A percentile compares a stretch with the other conserved stretches of the same genome.
phyloP scores from a whole-genome alignment of 805 yeast species.

The Candida xiaguanensis region DNA sequence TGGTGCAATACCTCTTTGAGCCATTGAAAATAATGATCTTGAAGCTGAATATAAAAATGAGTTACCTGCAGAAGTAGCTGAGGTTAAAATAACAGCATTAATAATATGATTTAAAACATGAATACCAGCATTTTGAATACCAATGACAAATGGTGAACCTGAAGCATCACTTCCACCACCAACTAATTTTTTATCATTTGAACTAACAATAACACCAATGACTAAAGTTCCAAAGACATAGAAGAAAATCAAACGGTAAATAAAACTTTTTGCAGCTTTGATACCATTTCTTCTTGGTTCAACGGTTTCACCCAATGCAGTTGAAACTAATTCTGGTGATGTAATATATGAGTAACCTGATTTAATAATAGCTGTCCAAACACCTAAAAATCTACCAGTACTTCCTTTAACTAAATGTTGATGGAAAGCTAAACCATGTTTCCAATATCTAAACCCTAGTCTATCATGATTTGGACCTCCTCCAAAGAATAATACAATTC shows the following conservation, averaged over 20 bases:
- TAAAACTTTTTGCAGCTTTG: conserved; percentile 57
- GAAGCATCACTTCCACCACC: conserved; percentile 42
- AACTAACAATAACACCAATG: conserved; percentile 36
- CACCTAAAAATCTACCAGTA: conserved; percentile 61
- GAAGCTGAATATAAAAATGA: conserved; percentile 41
- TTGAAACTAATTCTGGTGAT: conserved; percentile 63
- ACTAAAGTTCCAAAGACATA: conserved; percentile 38
- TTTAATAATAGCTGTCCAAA: conserved; percentile 60
- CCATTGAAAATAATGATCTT: conserved; percentile 39
- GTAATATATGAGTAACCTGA: conserved; percentile 65
- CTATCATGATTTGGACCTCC: conserved; percentile 38
- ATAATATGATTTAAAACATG: conserved; percentile 57
- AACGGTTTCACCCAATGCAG: conserved; percentile 54
- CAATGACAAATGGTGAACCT: conserved; percentile 65
- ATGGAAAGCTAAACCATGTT: conserved; percentile 31
- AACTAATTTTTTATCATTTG: conserved; percentile 22
- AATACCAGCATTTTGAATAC: conserved; percentile 58
- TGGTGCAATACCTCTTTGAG: conserved; percentile 39
- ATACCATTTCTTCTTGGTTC: conserved; percentile 40
- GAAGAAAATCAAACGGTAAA: conserved; percentile 46
- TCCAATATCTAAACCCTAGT: conserved; percentile 46
- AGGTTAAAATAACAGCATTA: conserved; percentile 57
- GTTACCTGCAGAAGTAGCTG: conserved; percentile 50
- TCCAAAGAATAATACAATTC: conserved; percentile 35
- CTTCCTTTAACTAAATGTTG: conserved; percentile 46